These are phyloP conservation scores for Phylloporus sp. DNA, from an alignment of 768 basidiomycete species.

Conservation along the genomic window DNA sequence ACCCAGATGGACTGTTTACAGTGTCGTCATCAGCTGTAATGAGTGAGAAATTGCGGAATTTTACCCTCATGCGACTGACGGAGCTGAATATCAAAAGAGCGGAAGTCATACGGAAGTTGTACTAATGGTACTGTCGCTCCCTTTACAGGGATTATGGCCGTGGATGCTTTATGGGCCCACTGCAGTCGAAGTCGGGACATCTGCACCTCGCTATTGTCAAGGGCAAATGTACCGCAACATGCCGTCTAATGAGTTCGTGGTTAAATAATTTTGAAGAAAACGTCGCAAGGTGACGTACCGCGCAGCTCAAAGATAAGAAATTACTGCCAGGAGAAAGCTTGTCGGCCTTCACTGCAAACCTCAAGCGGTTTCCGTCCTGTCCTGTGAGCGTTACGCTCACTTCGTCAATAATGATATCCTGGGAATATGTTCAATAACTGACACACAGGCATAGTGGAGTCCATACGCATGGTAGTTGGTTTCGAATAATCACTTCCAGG, in stretches of 20 bases:
- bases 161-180: conserved; percentile 47
- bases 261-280: background rate
- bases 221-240: conserved; percentile 60
- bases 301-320: conserved; percentile 57
- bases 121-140: conserved; percentile 44
- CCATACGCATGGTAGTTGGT: conserved; percentile 74
- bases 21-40: conserved; percentile 1
- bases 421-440: conserved; percentile 7
- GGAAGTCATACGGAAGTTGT: conserved; percentile 57
- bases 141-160: conserved; percentile 15
- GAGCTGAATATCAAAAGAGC: conserved; percentile 61
- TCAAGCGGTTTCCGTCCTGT: conserved; percentile 57
- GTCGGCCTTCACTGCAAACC: conserved; percentile 43
- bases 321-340: conserved; percentile 58
- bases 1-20: conserved; percentile 60
- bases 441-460: background rate
- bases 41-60: conserved; percentile 14
- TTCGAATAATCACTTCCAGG: conserved; percentile 57
- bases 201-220: conserved; percentile 66
- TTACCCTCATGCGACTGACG: conserved; percentile 47
- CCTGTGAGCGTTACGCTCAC: conserved; percentile 60
- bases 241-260: conserved; percentile 43
- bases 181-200: conserved; percentile 64
- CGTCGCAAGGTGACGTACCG: conserved; percentile 46
- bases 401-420: conserved; percentile 64